Base-by-base conservation (phyloP, 129 eudicot genomes). In the Pulicaria dysenterica region DNA sequence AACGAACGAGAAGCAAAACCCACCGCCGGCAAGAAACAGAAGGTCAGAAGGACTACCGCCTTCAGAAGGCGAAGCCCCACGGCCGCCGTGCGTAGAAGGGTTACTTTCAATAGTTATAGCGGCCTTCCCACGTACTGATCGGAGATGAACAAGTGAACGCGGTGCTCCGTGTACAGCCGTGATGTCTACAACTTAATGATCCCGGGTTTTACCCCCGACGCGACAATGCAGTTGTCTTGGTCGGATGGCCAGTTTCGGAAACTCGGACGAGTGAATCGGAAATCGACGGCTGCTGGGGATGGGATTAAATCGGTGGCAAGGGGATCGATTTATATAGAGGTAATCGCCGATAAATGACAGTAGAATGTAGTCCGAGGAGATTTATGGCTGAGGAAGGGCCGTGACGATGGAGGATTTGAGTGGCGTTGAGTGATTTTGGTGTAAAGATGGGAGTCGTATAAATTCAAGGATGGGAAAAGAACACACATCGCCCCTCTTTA, bases 41-140 rank as follows among this genome's bases (percentile, higher is more conserved):
- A 95, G 96, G 85, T 95, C 97, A 50, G 97, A 95, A 63, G 99
- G 99, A 75, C 96, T 86, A 54, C 99, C 97, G 83, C 97, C 99
- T 90, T 95, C 99, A 47, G 99, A 90, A 50, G 99, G 99, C 83
- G 83, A 74, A 41, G 99, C 99, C 4, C 99, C 99, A 50, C 99
- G 97, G 45, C 99, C 96, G 69, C 99, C 99, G 97, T 94, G 97
- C 82, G 93, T 85, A 73, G 89, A 87, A 77, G 95, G 96, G 70
- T 85, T 88, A 60, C 68, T 76, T 70, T 79, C 83, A 8, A 67
- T 65, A 15, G 55, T 62, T 64, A 86, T 41, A 64, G 82, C 73
- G 45, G 79, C 80, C 75, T 69, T 79, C 58, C 85, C 82, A 55
- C 90, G 88, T 67, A 75, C 74, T 34, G 84, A 44, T n/a, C 77